A percentile compares a stretch with the other conserved stretches of the same genome.
Conservation (phyloP, 805 yeast genomes). For the Sungouiella blattae region DNA sequence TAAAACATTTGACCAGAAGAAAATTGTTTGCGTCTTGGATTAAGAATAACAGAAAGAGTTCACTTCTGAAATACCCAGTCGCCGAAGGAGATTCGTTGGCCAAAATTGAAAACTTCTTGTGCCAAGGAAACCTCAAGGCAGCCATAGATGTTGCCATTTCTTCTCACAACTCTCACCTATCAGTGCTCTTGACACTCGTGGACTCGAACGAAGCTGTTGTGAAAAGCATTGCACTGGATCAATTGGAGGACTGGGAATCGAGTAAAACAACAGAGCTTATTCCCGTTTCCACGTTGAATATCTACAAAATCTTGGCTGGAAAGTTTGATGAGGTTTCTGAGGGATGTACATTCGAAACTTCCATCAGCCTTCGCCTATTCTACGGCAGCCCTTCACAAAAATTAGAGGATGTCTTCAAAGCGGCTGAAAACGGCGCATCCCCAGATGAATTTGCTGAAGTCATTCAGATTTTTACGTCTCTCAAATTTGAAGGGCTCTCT, state of each 20-base stretch:
- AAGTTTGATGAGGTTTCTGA: slow-evolving; percentile 35
- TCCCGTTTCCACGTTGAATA: slow-evolving; percentile 52
- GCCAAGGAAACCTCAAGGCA: slow-evolving; percentile 52
- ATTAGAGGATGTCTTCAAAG: slow-evolving; percentile 5
- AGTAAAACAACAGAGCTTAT: slow-evolving; percentile 39
- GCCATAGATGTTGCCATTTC: slow-evolving; percentile 63
- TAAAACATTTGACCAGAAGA: slow-evolving; percentile 32
- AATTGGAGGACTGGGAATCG: slow-evolving; percentile 63
- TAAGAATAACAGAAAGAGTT: slow-evolving; percentile 36
- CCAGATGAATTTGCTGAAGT: slow-evolving; percentile 6
- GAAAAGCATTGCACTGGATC: slow-evolving; percentile 51
- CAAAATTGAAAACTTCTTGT: slow-evolving; percentile 45
- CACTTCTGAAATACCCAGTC: slow-evolving; percentile 23
- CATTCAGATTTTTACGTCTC: slow-evolving; percentile 16
- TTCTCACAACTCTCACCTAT: slow-evolving; percentile 65
- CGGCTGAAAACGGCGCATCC: background rate
- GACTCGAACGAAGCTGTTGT: slow-evolving; percentile 69
- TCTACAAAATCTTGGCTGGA: slow-evolving; percentile 65
- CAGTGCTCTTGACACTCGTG: slow-evolving; percentile 62
- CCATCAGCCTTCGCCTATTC: slow-evolving; percentile 56
- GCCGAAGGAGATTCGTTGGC: slow-evolving; percentile 43
- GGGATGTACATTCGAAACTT: slow-evolving; percentile 63
- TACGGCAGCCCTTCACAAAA: slow-evolving; percentile 47
- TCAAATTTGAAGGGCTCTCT: slow-evolving; percentile 3
- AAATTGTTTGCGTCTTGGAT: slow-evolving; percentile 57